Evolutionary conservation across 2,329 filamentous ascomycete genomes (phyloP).

Genomic region (Botrytis paeoniae): DNA sequence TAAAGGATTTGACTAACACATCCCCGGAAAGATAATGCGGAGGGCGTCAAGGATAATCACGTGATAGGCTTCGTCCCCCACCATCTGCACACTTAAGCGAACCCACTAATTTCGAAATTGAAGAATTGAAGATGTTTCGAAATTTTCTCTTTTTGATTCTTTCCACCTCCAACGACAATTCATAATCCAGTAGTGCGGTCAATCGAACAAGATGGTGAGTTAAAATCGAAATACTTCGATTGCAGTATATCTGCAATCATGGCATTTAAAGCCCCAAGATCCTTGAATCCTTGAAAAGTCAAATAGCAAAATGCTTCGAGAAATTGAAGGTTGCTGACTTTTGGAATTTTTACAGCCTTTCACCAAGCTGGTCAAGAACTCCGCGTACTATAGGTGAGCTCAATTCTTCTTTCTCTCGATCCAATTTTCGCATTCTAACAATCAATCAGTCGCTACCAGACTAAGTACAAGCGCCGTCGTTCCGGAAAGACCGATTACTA

Average conservation of each 20-base stretch:
- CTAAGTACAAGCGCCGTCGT: slow-evolving; percentile 98
- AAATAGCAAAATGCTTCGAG: slow-evolving; percentile 93
- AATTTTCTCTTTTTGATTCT: slow-evolving; percentile 17
- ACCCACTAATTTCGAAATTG: slow-evolving; percentile 11
- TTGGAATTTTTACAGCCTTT: slow-evolving; percentile 67
- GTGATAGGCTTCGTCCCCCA: slow-evolving; percentile 16
- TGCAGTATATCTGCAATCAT: slow-evolving; percentile 21
- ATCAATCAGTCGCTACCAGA: slow-evolving; percentile 83
- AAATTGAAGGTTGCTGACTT: slow-evolving; percentile 99
- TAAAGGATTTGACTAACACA: background rate
- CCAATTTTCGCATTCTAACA: slow-evolving; percentile 23
- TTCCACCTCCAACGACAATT: slow-evolving; percentile 39
- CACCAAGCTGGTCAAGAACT: slow-evolving; percentile 96
- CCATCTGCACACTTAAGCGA: slow-evolving; percentile 12
- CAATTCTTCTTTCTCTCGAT: slow-evolving; percentile 28
- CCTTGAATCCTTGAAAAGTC: slow-evolving; percentile 46
- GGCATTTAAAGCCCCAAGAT: slow-evolving; percentile 27
- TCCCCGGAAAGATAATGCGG: background rate
- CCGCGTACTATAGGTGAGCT: slow-evolving; percentile 95
- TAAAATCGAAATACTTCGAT: slow-evolving; percentile 36
- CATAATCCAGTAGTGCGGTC: slow-evolving; percentile 42
- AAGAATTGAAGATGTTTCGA: slow-evolving; percentile 4
- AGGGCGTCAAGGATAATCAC: background rate
- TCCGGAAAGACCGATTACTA: slow-evolving; percentile 99
- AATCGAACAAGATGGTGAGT: slow-evolving; percentile 67